phyloP scores from a whole-genome alignment of 2,329 filamentous ascomycete species.

The Chrysosporium keratinophilum region DNA sequence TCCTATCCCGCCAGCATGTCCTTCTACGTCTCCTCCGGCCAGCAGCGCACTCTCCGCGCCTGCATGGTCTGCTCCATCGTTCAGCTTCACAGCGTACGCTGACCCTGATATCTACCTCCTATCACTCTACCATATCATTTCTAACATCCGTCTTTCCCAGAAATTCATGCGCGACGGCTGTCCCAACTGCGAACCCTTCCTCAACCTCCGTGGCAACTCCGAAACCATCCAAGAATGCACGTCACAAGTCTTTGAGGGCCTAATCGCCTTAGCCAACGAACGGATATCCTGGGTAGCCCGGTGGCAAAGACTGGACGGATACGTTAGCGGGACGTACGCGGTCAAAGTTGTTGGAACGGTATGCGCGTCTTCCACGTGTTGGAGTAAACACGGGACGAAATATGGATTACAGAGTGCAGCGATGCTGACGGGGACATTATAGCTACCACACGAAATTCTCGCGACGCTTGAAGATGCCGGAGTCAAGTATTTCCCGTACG shows the following conservation, averaged over 20 bases:
- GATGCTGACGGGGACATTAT: conserved; percentile 1
- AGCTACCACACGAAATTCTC: conserved; percentile 49
- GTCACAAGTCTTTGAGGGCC: conserved; percentile 87
- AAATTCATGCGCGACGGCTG: conserved; percentile 81
- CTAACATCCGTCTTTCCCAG: conserved; percentile 36
- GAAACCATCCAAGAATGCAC: conserved; percentile 89
- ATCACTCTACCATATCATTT: conserved; percentile 12
- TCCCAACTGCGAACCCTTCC: conserved; percentile 91
- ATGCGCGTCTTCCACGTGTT: conserved; percentile 23
- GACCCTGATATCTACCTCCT: conserved; percentile 8
- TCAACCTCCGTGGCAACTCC: conserved; percentile 65
- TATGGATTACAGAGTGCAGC: not conserved
- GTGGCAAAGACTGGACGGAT: conserved; percentile 84
- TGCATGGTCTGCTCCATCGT: conserved; percentile 99
- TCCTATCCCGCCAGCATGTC: conserved; percentile 1
- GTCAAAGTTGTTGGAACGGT: conserved; percentile 81
- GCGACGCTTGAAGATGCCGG: conserved; percentile 48
- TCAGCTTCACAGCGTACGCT: conserved; percentile 59
- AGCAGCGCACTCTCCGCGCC: conserved; percentile 79
- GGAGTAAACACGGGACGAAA: not conserved
- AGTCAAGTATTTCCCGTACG: conserved; percentile 51
- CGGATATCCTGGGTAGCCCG: conserved; percentile 84
- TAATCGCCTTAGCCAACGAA: conserved; percentile 79
- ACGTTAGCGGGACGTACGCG: conserved; percentile 82
- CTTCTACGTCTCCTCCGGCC: conserved; percentile 61